Evolutionary conservation across 164 flowering plant species (phyloP).

Genomic region (Hamamelis virginiana): DNA sequence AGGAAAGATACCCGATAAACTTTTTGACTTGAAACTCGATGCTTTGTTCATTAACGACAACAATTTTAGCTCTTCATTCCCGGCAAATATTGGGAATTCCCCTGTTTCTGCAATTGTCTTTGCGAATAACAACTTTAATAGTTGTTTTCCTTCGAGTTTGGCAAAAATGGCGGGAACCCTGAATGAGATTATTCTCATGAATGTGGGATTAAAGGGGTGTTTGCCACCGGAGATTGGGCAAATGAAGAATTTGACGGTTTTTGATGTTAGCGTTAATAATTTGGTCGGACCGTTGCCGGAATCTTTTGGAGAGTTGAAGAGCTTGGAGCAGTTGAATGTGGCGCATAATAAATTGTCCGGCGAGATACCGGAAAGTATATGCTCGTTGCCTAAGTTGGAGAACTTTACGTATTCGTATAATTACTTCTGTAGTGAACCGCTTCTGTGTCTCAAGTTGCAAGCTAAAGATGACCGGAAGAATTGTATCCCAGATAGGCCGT

Average conservation of each 20-base stretch:
- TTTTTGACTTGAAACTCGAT: constrained; percentile 65
- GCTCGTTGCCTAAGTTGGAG: constrained; percentile 49
- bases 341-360: constrained; percentile 52
- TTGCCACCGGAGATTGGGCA: constrained; percentile 41
- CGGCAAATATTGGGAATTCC: constrained; percentile 62
- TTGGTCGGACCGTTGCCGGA: constrained; percentile 53
- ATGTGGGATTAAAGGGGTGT: constrained; percentile 37
- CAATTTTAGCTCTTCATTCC: constrained; percentile 41
- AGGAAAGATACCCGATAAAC: constrained; percentile 50
- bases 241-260: constrained; percentile 37
- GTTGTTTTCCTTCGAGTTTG: constrained; percentile 48
- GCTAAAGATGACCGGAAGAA: constrained; percentile 40
- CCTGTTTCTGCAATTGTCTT: constrained; percentile 64
- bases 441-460: constrained; percentile 34
- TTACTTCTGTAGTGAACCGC: constrained; percentile 41
- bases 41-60: constrained; percentile 83
- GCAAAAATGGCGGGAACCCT: constrained; percentile 40
- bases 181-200: constrained; percentile 39
- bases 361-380: constrained; percentile 45
- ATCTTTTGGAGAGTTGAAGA: constrained; percentile 39
- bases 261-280: constrained; percentile 46
- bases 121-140: constrained; percentile 47
- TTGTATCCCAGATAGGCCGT: constrained; percentile 45
- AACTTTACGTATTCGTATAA: constrained; percentile 57
- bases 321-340: constrained; percentile 60